Evolutionary conservation across 495 filamentous ascomycete genomes (phyloP).

Genomic region (Penicillium bialowiezense): DNA sequence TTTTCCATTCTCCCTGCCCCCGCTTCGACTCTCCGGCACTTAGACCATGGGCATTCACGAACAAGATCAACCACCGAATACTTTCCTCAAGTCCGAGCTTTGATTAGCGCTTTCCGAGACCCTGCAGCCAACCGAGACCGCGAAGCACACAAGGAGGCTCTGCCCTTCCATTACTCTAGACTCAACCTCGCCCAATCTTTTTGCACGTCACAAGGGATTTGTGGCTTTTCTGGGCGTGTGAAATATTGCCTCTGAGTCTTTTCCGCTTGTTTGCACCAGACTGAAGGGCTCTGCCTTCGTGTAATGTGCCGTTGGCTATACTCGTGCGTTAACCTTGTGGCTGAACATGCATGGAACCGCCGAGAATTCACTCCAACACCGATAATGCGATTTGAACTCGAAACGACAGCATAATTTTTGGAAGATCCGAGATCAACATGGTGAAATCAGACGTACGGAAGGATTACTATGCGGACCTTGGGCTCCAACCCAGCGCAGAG

Average conservation of each 20-base stretch:
- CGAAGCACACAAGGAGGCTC: slow-evolving; percentile 11
- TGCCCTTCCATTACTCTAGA: neutral
- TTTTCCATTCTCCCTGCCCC: slow-evolving; percentile 3
- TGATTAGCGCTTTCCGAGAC: slow-evolving; percentile 17
- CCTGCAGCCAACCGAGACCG: slow-evolving; percentile 18
- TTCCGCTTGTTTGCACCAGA: neutral
- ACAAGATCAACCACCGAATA: neutral
- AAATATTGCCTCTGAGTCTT: neutral
- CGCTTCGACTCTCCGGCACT: slow-evolving; percentile 3
- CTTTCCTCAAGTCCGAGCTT: slow-evolving; percentile 10
- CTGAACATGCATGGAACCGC: slow-evolving; percentile 18
- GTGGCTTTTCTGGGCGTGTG: neutral
- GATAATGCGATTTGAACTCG: slow-evolving; percentile 20
- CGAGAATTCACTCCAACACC: slow-evolving; percentile 5
- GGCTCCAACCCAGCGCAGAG: slow-evolving; percentile 60
- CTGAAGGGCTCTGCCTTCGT: neutral
- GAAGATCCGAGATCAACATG: slow-evolving; percentile 49
- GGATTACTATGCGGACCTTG: slow-evolving; percentile 88
- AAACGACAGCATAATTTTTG: slow-evolving; percentile 4
- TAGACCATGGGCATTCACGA: slow-evolving; percentile 7
- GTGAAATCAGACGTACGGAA: slow-evolving; percentile 68
- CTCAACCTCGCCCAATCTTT: neutral
- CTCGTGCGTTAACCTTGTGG: slow-evolving; percentile 2
- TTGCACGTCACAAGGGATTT: neutral
- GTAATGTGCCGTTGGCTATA: neutral